Conservation (phyloP, 306 rosid species). For the cucumber (Cucumis sativus) region Cucumber_9930_V3 NC_026661.2:16041001-16041500, state of each 20-base stretch:
- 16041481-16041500: not conserved
- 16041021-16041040: too few relatives aligned
- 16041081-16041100: not conserved
- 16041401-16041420: conserved; percentile 28
- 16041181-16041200: not conserved
- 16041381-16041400: not conserved
- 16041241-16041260: not conserved
- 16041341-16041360: too few relatives aligned
- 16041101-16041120: not conserved
- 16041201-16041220: not conserved
- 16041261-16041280: not conserved
- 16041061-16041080: not conserved
- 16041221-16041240: not conserved
- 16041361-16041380: too few relatives aligned
- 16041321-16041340: too few relatives aligned
- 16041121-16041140: not conserved
- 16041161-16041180: not conserved
- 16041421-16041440: conserved; percentile 18
- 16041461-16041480: not conserved
- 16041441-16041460: not conserved
- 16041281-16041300: not conserved
- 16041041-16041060: not conserved
- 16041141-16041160: not conserved
- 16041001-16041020: too few relatives aligned
- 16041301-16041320: not conserved